Base-by-base conservation (phyloP, 176 grass and related monocot species). In the Musa acuminata region DNA sequence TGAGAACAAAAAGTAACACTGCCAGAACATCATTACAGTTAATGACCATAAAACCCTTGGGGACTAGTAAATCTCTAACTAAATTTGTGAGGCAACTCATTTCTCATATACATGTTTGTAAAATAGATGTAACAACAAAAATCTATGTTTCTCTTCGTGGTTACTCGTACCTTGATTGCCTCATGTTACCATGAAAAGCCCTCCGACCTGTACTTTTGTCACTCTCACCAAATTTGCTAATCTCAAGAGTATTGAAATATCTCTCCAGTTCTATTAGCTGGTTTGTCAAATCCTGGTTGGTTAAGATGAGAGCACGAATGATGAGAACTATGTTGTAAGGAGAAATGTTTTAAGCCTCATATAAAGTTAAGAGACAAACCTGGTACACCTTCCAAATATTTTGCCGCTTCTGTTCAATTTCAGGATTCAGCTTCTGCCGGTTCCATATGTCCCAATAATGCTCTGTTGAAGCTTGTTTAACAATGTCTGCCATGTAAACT, bases 391-490 rank as follows among this genome's bases (percentile, higher is more conserved):
- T 97, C 83, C 90, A 79, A 75, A 97, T 97, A 91, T 83, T 87
- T 64, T 93, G 94, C 75, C 85, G 86, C 84, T 93, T 97, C 21
- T 80, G 79, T 87, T 93, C 90, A 29, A 93, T 89, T 90, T 97
- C 94, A 85, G 90, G 85, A 85, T 68, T 84, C 81, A 97, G 82
- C 69, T 97, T 93, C 69, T 97, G 94, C 12, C 83, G 84, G 81
- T 90, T 91, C 90, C 94, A 97, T 77, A 97, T 90, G 71, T 88
- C 84, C 94, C 94, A 97, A 85, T 93, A 97, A 53, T 88, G 81
- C 49, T 67, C 78, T 84, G 90, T 83, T 82, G 90, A 97, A 87
- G 94, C 89, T 64, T 97, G 90, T 80, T 26, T 85, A 25, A 97
- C 85, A 77, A 93, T 82, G 67, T 88, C 87, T 85, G 87, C 87